Evolutionary conservation across 371 early-diverging fungal species (phyloP), one percentile per base, ranked within the genome.

Genomic region (Mucor sp.): DNA sequence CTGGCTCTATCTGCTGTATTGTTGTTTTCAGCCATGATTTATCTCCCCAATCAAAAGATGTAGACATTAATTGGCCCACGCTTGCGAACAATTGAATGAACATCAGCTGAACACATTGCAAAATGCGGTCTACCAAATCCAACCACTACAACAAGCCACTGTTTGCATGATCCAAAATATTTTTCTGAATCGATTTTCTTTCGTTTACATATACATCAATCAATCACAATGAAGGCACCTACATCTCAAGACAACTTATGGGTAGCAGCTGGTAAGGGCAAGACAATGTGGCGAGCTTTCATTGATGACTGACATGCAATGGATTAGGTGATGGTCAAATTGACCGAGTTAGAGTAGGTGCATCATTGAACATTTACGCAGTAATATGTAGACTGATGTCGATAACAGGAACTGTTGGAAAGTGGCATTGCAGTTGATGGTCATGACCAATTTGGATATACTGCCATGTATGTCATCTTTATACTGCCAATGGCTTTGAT

Each of bases 381-480:
- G 27, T 44, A 15, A 32, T 19, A 43, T 37, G 35, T 21, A 27
- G 12, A 25, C 32, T 47, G 3, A 62, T 21, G 14, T 23, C 28
- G 1, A 9, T 21, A 53, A 0, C 48, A 83, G 83, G 80, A 82
- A 69, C 67, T 83, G 59, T 59, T 79, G 23, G 80, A 81, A 63
- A 58, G 64, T 35, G 89, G 88, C 5, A 62, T 82, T 12, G 75
- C 79, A 35, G 72, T 83, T n/a, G 81, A 90, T 70, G 76, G 75
- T n/a, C 81, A 89, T 67, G 94, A 94, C 68, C 81, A 87, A 27
- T 82, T 77, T 66, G 93, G 93, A 32, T 92, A 92, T 74, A 89
- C 89, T 3, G 81, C 90, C 3, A 74, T 92, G 89, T 87, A 88
- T 75, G 55, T 28, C 21, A 7, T 33, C 8, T n/a, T 43, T 33